These are phyloP conservation scores for Schrenkiella parvula DNA, from an alignment of 345 rosid genomes.

Conservation along the genomic window DNA sequence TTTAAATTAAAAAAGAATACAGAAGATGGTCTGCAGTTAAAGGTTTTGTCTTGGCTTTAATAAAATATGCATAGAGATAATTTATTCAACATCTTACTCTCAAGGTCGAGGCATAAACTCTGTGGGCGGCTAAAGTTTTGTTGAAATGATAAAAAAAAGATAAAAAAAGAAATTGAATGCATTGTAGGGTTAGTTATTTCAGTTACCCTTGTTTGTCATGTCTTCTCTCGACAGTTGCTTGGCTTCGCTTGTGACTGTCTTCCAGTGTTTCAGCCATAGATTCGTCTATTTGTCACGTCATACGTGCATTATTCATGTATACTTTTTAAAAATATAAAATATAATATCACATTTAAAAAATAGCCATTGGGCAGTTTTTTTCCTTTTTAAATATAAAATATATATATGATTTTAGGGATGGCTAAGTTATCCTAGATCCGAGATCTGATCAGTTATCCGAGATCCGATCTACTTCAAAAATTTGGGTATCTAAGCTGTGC, in stretches of 20 bases:
- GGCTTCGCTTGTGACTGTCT: slow-evolving; percentile 22
- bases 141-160: background rate
- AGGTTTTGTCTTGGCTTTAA: background rate
- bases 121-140: slow-evolving; percentile 16
- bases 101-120: slow-evolving; percentile 15
- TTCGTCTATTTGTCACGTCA: slow-evolving; percentile 20
- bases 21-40: slow-evolving; percentile 11
- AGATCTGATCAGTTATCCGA: no score
- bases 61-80: background rate
- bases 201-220: slow-evolving; percentile 28
- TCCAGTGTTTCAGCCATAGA: background rate
- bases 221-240: slow-evolving; percentile 34
- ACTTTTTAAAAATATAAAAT: no score
- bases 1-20: no score
- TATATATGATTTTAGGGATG: no score
- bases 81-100: background rate
- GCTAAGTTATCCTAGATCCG: no score
- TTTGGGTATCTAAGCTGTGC: no score
- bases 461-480: no score
- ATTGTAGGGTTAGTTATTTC: slow-evolving; percentile 28
- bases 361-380: no score
- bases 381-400: no score
- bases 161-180: background rate
- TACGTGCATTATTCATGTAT: no score
- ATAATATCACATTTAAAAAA: no score